Evolutionary conservation across 371 early-diverging fungal genomes (phyloP).

Genomic region (Chytridiales sp.): DNA sequence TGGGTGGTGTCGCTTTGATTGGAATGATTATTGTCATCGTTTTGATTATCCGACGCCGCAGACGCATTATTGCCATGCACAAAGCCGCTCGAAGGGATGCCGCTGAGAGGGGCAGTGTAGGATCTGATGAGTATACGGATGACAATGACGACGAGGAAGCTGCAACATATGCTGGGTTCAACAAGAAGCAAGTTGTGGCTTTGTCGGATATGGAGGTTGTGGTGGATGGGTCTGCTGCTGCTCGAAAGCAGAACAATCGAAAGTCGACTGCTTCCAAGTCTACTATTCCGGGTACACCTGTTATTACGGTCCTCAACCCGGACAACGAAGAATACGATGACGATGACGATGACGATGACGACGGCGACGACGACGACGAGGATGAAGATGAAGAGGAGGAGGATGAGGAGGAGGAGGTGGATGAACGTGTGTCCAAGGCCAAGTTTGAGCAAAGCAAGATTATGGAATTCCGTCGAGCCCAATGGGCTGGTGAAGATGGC

Average conservation of each 20-base stretch:
- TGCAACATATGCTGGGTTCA: too few relatives aligned
- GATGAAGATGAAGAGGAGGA: constrained; percentile 17
- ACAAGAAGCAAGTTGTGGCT: too few relatives aligned
- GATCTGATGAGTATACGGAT: not conserved
- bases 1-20: constrained; percentile 18
- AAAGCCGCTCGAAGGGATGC: not conserved
- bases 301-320: not conserved
- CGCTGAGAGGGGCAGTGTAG: not conserved
- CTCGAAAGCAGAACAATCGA: not conserved
- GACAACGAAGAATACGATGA: not conserved
- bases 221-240: not conserved
- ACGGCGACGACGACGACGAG: constrained; percentile 9
- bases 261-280: not conserved
- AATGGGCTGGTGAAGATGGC: constrained; percentile 20
- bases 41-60: constrained; percentile 14
- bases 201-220: too few relatives aligned
- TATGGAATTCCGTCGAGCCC: constrained; percentile 22
- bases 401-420: constrained; percentile 7
- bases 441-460: constrained; percentile 12
- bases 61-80: constrained; percentile 22
- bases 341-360: constrained; percentile 12
- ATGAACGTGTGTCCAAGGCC: constrained; percentile 9
- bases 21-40: constrained; percentile 6
- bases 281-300: not conserved
- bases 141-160: not conserved